Base-by-base conservation (phyloP, 208 protist genomes). In the Angomonas ambiguus region DNA sequence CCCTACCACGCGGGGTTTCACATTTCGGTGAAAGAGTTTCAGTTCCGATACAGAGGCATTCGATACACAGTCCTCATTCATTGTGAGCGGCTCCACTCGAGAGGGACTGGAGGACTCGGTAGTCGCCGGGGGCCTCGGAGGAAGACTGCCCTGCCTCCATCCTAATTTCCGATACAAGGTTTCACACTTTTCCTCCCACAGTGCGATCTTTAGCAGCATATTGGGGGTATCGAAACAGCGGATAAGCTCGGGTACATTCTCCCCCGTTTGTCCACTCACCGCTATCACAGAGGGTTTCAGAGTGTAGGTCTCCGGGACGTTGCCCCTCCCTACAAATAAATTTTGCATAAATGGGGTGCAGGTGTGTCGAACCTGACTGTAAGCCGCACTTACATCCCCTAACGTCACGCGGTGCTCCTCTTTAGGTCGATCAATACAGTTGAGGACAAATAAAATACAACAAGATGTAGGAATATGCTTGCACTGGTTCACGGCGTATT, bases 391-490 rank as follows among this genome's bases (percentile, higher is more conserved):
- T 62, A 89, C 77, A 34, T 92, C 83, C 11, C 25, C 33, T 24
- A 79, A 63, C 22, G 57, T 51, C 25, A 94, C 76, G n/a, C 42
- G 56, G 62, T 72, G 72, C 38, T 51, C 34, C 20, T 71, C 45
- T 41, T 32, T 32, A 16, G 69, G 60, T 1, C 51, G 45, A 72
- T 88, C 87, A 11, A 38, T 48, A 63, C 84, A 88, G 74, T 92
- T 94, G 30, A 94, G 61, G 28, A 79, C 72, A 65, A 92, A 78
- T 16, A 88, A 63, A 42, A 94, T 65, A 67, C 74, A 86, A 49
- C 65, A 79, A 11, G 67, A 80, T 8, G 72, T 74, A 24, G 88
- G 85, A 25, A 91, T 80, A 60, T 75, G 71, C 33, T 41, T 42
- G n/a, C 75, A 76, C 65, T 89, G 75, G 42, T 73, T 64, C 59